Evolutionary conservation across 2,329 filamentous ascomycete species (phyloP).

Genomic region (Gnomoniopsis sp.): DNA sequence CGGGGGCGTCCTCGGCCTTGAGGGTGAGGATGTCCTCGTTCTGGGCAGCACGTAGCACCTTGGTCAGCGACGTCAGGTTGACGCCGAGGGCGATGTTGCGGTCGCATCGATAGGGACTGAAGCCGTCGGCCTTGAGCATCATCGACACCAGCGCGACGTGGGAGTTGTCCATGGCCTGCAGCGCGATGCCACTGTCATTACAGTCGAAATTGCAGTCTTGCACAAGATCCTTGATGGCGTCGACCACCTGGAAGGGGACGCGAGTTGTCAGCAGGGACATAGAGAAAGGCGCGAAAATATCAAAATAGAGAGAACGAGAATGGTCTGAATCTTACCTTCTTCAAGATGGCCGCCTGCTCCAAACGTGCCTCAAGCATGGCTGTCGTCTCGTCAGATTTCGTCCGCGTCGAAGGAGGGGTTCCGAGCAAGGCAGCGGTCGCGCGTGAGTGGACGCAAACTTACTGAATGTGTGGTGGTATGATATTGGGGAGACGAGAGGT

Average conservation of each 20-base stretch:
- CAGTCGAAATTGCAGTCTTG: constrained; percentile 99
- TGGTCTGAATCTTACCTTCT: constrained; percentile 65
- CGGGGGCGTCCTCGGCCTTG: constrained; percentile 95
- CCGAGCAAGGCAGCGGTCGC: background rate
- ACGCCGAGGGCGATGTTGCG: constrained; percentile 98
- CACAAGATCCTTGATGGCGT: constrained; percentile 98
- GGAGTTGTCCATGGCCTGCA: constrained; percentile 99
- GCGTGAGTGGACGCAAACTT: constrained; percentile 1
- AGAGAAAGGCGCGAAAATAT: constrained; percentile 1
- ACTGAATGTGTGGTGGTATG: constrained; percentile 20
- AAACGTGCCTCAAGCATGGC: constrained; percentile 94
- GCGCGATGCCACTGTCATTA: constrained; percentile 97
- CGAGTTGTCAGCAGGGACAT: constrained; percentile 21
- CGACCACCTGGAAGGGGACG: constrained; percentile 69
- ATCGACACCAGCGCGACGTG: constrained; percentile 98
- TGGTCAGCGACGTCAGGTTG: constrained; percentile 94
- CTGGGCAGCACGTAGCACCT: constrained; percentile 91
- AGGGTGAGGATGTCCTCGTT: constrained; percentile 92
- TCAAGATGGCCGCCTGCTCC: constrained; percentile 88
- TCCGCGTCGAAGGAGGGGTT: constrained; percentile 14
- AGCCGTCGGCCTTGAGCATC: constrained; percentile 94
- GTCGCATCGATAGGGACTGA: constrained; percentile 95
- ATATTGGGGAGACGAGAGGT: background rate
- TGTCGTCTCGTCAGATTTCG: constrained; percentile 36
- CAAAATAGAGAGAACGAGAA: too few species aligned